phyloP scores from a whole-genome alignment of 2,329 filamentous ascomycete genomes.

The Colletotrichum sp. region DNA sequence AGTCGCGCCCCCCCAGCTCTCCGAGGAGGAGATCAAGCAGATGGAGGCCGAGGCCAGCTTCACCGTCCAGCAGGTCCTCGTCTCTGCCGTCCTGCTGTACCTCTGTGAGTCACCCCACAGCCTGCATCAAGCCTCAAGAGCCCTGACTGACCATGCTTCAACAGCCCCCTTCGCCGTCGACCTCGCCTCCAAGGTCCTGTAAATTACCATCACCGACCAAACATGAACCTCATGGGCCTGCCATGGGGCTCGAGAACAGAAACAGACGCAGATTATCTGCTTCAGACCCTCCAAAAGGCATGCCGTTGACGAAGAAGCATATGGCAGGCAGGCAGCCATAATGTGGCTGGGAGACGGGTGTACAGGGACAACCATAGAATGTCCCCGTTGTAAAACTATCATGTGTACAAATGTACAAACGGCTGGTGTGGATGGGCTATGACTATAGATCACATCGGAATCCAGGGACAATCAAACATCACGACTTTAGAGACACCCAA shows the following conservation, averaged over 20 bases:
- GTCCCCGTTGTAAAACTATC: conserved; percentile 15
- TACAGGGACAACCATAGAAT: not conserved
- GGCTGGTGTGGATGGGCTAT: conserved; percentile 1
- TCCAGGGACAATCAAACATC: not conserved
- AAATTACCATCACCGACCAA: conserved; percentile 22
- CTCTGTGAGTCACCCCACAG: conserved; percentile 65
- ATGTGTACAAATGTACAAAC: conserved; percentile 16
- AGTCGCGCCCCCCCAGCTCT: conserved; percentile 74
- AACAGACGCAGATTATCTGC: not conserved
- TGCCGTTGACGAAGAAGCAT: not conserved
- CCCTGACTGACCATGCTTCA: not conserved
- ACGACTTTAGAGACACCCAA: not conserved
- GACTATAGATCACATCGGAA: not conserved
- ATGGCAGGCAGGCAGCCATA: not conserved
- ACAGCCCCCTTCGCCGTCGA: conserved; percentile 65
- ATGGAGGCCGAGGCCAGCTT: conserved; percentile 72
- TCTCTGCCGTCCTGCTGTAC: conserved; percentile 73
- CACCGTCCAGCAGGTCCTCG: conserved; percentile 71
- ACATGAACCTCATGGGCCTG: not conserved
- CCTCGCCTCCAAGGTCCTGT: conserved; percentile 50
- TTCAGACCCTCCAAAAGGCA: not conserved
- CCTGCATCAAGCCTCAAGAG: not conserved
- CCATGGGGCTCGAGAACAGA: not conserved
- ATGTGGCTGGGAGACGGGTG: not conserved
- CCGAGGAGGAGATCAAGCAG: conserved; percentile 71